These are phyloP conservation scores for Amanita pseudoporphyria DNA, from an alignment of 768 basidiomycete genomes.

Conservation along the genomic window DNA sequence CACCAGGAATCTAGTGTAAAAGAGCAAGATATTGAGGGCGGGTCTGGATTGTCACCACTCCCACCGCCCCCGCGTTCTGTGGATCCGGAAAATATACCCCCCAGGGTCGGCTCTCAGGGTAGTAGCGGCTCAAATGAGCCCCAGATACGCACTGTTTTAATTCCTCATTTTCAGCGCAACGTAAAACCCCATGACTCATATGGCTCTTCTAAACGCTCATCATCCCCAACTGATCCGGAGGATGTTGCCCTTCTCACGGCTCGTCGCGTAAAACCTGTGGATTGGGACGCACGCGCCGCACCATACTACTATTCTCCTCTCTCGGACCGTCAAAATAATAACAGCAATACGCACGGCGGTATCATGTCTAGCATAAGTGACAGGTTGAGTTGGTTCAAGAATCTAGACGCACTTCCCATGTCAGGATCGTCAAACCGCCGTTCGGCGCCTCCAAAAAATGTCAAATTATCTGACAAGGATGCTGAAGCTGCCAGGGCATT, in stretches of 20 bases:
- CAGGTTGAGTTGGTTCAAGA: conserved; percentile 54
- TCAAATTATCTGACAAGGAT: conserved; percentile 30
- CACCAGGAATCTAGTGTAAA: conserved; percentile 18
- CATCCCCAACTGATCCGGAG: conserved; percentile 24
- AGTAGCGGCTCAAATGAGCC: background rate
- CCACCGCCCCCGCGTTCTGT: conserved; percentile 26
- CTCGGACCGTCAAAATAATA: conserved; percentile 11
- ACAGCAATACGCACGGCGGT: conserved; percentile 12
- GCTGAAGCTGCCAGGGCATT: conserved; percentile 34
- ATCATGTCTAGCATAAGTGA: conserved; percentile 37
- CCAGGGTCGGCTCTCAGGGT: background rate
- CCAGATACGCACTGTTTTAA: conserved; percentile 1
- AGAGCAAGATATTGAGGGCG: conserved; percentile 20
- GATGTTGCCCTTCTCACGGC: conserved; percentile 46
- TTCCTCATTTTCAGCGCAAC: conserved; percentile 12
- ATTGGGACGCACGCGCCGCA: conserved; percentile 23
- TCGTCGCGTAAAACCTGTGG: conserved; percentile 34
- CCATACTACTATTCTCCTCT: conserved; percentile 11
- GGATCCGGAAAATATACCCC: conserved; percentile 19
- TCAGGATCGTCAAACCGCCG: conserved; percentile 13
- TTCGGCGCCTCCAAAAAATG: conserved; percentile 14
- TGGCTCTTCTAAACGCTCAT: conserved; percentile 22
- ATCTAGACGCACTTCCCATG: conserved; percentile 15
- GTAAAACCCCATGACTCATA: conserved; percentile 12
- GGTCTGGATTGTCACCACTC: conserved; percentile 22